Percentiles rank a stretch among this genome's conserved stretches.
phyloP scores from a whole-genome alignment of 2,329 filamentous ascomycete species.

The Helotiales sp. region DNA sequence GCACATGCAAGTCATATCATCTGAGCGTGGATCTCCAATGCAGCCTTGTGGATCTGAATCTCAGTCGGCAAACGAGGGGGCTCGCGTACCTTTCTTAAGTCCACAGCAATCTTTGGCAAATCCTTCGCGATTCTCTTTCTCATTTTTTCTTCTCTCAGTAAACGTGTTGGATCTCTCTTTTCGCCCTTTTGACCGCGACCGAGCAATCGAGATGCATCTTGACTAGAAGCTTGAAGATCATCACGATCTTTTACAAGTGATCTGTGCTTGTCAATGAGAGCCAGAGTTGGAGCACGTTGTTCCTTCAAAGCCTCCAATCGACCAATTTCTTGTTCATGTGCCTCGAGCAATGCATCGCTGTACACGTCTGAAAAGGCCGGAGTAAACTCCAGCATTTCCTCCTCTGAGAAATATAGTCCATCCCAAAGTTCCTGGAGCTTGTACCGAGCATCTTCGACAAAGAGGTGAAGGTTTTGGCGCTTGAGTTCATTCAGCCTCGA shows the following conservation, averaged over 20 bases:
- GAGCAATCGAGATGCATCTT: slow-evolving; percentile 94
- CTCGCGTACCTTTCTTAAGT: slow-evolving; percentile 67
- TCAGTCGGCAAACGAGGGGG: not conserved
- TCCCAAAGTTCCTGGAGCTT: slow-evolving; percentile 97
- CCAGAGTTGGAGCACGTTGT: slow-evolving; percentile 83
- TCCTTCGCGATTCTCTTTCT: slow-evolving; percentile 96
- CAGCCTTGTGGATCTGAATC: slow-evolving; percentile 3
- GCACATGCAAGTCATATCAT: slow-evolving; percentile 10
- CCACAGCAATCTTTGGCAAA: slow-evolving; percentile 84
- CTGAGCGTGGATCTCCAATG: slow-evolving; percentile 5
- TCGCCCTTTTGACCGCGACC: slow-evolving; percentile 90
- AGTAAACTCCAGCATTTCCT: slow-evolving; percentile 98
- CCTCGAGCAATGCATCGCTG: slow-evolving; percentile 91
- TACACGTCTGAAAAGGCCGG: slow-evolving; percentile 97
- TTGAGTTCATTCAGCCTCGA: slow-evolving; percentile 88
- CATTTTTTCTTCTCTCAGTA: slow-evolving; percentile 97
- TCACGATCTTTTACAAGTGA: slow-evolving; percentile 84
- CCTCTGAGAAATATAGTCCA: slow-evolving; percentile 88
- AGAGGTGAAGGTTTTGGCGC: slow-evolving; percentile 90
- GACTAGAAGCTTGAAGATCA: slow-evolving; percentile 85
- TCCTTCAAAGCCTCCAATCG: slow-evolving; percentile 82
- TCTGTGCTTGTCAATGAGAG: slow-evolving; percentile 82
- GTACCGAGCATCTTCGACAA: slow-evolving; percentile 91
- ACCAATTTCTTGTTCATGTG: slow-evolving; percentile 89
- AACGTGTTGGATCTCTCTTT: slow-evolving; percentile 89